These are phyloP conservation scores for Tinospora cordifolia DNA, from an alignment of 164 flowering plant species.

Conservation along the genomic window DNA sequence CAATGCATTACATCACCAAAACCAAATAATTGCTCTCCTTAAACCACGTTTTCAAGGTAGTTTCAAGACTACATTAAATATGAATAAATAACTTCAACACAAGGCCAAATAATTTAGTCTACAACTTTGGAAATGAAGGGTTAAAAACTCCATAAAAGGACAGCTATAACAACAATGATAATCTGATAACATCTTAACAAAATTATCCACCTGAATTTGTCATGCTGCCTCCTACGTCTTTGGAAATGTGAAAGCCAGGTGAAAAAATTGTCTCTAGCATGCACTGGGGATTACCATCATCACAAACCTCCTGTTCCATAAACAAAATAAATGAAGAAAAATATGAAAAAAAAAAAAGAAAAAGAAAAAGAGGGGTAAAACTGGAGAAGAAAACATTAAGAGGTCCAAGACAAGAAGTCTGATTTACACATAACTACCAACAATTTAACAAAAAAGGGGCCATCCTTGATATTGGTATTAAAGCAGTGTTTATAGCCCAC, in stretches of 20 bases:
- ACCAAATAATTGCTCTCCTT: background rate
- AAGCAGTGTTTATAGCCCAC: background rate
- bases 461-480: background rate
- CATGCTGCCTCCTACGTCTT: constrained; percentile 37
- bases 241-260: constrained; percentile 62
- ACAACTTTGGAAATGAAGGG: background rate
- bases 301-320: constrained; percentile 32
- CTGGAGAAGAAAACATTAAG: too few relatives aligned
- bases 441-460: too few relatives aligned
- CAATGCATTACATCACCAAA: background rate
- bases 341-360: background rate
- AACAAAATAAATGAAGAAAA: background rate
- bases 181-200: background rate
- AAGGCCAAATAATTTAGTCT: background rate
- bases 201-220: constrained; percentile 34
- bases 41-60: too few relatives aligned
- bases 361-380: background rate
- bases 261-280: constrained; percentile 64
- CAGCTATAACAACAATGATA: background rate
- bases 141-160: background rate
- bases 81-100: background rate
- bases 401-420: background rate
- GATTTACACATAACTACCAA: too few relatives aligned
- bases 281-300: constrained; percentile 23
- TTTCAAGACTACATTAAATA: background rate